A percentile compares a stretch with the other conserved stretches of the same genome.
Evolutionary conservation across 2,329 filamentous ascomycete species (phyloP).

Genomic region (Thelonectria discophora): DNA sequence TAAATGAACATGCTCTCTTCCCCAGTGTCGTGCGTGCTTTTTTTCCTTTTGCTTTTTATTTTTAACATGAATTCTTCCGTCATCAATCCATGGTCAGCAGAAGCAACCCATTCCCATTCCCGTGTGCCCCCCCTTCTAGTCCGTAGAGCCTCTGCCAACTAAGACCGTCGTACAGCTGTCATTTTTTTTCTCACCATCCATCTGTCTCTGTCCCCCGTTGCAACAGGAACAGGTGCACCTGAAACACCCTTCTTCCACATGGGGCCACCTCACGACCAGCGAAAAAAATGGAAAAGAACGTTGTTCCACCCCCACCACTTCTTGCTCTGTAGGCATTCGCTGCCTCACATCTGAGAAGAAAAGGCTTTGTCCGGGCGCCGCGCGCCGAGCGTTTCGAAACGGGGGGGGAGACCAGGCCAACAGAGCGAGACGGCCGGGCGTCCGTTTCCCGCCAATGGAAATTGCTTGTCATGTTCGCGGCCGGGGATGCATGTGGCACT

Average conservation of each 20-base stretch:
- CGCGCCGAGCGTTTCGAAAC: constrained; percentile 37
- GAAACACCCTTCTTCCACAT: constrained; percentile 22
- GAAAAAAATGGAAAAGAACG: neutral
- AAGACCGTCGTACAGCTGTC: no score
- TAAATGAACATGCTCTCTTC: no score
- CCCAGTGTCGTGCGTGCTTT: constrained; percentile 15
- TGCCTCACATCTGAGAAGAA: no score
- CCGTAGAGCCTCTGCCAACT: no score
- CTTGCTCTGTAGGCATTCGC: neutral
- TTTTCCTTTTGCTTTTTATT: neutral
- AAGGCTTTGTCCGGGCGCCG: neutral
- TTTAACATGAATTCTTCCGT: constrained; percentile 2
- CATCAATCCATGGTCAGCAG: constrained; percentile 10
- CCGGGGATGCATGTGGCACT: constrained; percentile 7
- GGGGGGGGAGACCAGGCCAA: constrained; percentile 6
- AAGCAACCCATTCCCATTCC: no score
- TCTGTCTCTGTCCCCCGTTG: constrained; percentile 11
- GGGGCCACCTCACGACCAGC: constrained; percentile 17
- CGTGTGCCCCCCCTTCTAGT: no score
- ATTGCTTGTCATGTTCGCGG: neutral
- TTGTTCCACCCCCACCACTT: constrained; percentile 9
- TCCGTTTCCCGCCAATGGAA: constrained; percentile 36
- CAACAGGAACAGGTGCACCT: constrained; percentile 27
- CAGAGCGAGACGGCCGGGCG: constrained; percentile 5
- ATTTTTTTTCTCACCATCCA: constrained; percentile 6